Evolutionary conservation across 441 rosid species (phyloP), one percentile per base, ranked within the genome.

Genomic region (Dalechampia spathulata): DNA sequence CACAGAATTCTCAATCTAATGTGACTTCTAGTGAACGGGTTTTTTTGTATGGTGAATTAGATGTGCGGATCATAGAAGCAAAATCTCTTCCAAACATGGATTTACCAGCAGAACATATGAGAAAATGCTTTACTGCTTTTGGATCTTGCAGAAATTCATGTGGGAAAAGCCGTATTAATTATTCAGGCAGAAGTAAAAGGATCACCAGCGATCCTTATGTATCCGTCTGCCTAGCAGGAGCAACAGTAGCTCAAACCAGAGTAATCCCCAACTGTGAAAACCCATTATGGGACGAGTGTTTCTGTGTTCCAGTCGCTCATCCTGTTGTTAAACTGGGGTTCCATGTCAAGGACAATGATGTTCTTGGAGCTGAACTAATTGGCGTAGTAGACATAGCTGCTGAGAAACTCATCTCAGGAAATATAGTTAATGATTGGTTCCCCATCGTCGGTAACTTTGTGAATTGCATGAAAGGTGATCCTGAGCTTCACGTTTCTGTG

Each of bases 191-290:
- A 63, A 70, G 71, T 43, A 61, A 75, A 4, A 66, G 72, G 51
- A 79, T 78, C 62, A 86, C 96, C 0, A 86, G 95, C 64, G 95
- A 89, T 43, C 92, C 92, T 37, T 86, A 86, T 15, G 87, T 83
- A 13, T 77, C 95, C 12, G 75, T 82, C 10, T 80, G 84, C 64
- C 72, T 86, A 1, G 82, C 81, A 5, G 95, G 95, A 62, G 92
- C 95, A n/a, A 85, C 92, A 6, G 64, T 89, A 12, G 95, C 95
- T 20, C 80, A 81, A 63, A 83, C 91, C 7, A 76, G 87, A 59
- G 82, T 89, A 22, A 83, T 89, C 50, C 37, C 76, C 61, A 82
- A 89, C 71, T 67, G 76, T 16, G 92, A 86, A 66, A 76, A 89
- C 64, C 90, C 96, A 12, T 50, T 72, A 11, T 86, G 95, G 96